Percentiles rank a stretch among this genome's conserved stretches.
Evolutionary conservation across 495 filamentous ascomycete species (phyloP).

Genomic region (Penicillium angulare): DNA sequence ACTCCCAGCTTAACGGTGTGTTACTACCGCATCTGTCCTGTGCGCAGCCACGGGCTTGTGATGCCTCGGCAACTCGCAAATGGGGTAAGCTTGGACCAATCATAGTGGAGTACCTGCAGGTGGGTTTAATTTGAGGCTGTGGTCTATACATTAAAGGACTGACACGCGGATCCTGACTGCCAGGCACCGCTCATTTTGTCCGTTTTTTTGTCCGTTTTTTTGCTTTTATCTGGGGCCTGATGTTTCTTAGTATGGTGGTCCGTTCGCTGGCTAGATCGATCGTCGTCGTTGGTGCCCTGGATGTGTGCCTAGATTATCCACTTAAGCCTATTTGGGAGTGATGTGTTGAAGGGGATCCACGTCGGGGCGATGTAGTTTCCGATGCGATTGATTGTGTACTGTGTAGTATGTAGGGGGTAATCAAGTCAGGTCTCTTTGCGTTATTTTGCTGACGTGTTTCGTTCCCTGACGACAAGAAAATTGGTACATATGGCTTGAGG

Average conservation of each 20-base stretch:
- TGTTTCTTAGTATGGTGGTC: not conserved
- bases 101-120: not conserved
- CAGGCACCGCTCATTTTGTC: conserved; percentile 6
- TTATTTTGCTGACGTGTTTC: too few species aligned
- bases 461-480: too few species aligned
- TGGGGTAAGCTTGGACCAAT: conserved; percentile 8
- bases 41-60: conserved; percentile 9
- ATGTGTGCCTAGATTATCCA: not conserved
- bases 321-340: not conserved
- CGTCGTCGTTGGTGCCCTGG: not conserved
- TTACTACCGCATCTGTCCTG: conserved; percentile 1
- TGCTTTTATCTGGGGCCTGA: too few species aligned
- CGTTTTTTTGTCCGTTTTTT: not conserved
- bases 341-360: not conserved
- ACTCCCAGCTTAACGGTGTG: not conserved
- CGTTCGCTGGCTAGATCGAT: conserved; percentile 3
- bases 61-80: conserved; percentile 17
- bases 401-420: not conserved
- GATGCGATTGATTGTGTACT: not conserved
- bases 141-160: not conserved
- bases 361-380: not conserved
- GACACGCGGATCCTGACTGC: not conserved
- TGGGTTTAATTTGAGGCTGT: not conserved
- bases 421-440: too few species aligned
- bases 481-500: too few species aligned